Evolutionary conservation across 306 rosid genomes (phyloP).

Genomic region (Carpinus fangiana): DNA sequence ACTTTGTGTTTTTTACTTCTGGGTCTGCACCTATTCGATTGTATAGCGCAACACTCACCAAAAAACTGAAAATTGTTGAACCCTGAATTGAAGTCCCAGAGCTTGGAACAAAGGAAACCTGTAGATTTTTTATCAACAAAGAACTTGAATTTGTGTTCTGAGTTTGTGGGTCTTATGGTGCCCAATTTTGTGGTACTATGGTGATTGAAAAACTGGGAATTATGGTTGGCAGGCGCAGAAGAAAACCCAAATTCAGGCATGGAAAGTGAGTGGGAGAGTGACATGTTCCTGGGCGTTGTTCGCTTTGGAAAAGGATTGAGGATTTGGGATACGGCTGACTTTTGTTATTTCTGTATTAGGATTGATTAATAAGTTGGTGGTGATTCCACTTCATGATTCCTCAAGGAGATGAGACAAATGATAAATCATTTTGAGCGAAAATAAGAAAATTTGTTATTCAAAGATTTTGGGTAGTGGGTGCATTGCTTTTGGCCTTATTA

Average conservation of each 20-base stretch:
- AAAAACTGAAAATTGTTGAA: not conserved
- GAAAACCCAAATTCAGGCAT: slow-evolving; percentile 28
- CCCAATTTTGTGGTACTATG: slow-evolving; percentile 7
- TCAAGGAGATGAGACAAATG: slow-evolving; percentile 24
- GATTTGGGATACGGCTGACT: not conserved
- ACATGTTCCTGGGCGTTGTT: slow-evolving; percentile 25
- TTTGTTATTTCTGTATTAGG: not conserved
- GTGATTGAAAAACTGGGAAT: slow-evolving; percentile 22
- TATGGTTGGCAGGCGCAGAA: slow-evolving; percentile 20
- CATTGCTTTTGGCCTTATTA: not conserved
- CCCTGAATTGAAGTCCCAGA: slow-evolving; percentile 6
- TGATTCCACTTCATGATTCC: slow-evolving; percentile 55
- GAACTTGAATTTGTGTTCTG: slow-evolving; percentile 10
- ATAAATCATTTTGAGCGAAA: too few species aligned
- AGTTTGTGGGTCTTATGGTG: slow-evolving; percentile 7
- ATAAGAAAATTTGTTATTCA: not conserved
- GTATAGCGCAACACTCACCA: not conserved
- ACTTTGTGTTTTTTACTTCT: slow-evolving; percentile 9
- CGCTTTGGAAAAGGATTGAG: not conserved
- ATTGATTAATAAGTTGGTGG: slow-evolving; percentile 4
- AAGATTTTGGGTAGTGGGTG: not conserved
- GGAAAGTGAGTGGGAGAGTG: slow-evolving; percentile 37
- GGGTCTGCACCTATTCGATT: slow-evolving; percentile 16
- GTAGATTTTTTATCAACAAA: not conserved
- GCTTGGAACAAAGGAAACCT: not conserved